A percentile compares a stretch with the other conserved stretches of the same genome.
phyloP scores from a whole-genome alignment of 2,329 filamentous ascomycete genomes.

The Capronia americana region DNA sequence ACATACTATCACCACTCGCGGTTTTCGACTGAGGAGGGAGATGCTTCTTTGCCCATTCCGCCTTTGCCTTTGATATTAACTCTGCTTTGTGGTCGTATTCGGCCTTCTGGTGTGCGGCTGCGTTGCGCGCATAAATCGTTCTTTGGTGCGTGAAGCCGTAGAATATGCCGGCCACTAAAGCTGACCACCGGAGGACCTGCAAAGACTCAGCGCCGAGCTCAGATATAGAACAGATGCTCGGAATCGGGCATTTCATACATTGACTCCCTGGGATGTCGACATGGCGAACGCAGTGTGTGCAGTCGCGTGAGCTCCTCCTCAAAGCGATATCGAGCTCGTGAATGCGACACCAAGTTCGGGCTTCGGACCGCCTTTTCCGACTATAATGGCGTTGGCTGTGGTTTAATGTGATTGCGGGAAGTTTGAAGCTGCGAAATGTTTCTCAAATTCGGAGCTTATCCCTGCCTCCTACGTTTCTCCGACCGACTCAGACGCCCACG shows the following conservation, averaged over 20 bases:
- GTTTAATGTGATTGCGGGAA: constrained; percentile 19
- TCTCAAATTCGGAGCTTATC: constrained; percentile 28
- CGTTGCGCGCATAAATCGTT: constrained; percentile 74
- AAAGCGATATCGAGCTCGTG: constrained; percentile 5
- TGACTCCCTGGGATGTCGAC: constrained; percentile 71
- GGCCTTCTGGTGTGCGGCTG: constrained; percentile 72
- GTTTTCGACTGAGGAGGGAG: constrained; percentile 54
- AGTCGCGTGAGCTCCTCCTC: constrained; percentile 7
- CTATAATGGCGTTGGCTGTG: constrained; percentile 4
- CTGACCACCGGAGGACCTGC: constrained; percentile 96
- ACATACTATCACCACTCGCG: constrained; percentile 47
- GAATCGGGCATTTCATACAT: constrained; percentile 53
- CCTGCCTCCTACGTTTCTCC: constrained; percentile 11
- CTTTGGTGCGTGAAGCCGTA: constrained; percentile 96
- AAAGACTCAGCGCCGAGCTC: constrained; percentile 29
- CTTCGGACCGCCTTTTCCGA: not conserved
- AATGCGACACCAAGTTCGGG: constrained; percentile 9
- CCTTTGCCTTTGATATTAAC: constrained; percentile 91
- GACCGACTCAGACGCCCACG: constrained; percentile 18
- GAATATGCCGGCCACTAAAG: constrained; percentile 86
- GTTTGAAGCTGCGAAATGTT: constrained; percentile 33
- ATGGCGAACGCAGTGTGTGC: constrained; percentile 50
- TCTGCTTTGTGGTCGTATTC: constrained; percentile 91
- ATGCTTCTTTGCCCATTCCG: constrained; percentile 83
- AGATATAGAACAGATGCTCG: not conserved